Evolutionary conservation across 2,329 filamentous ascomycete genomes (phyloP).

Genomic region (Ceratocystis alfenasii): DNA sequence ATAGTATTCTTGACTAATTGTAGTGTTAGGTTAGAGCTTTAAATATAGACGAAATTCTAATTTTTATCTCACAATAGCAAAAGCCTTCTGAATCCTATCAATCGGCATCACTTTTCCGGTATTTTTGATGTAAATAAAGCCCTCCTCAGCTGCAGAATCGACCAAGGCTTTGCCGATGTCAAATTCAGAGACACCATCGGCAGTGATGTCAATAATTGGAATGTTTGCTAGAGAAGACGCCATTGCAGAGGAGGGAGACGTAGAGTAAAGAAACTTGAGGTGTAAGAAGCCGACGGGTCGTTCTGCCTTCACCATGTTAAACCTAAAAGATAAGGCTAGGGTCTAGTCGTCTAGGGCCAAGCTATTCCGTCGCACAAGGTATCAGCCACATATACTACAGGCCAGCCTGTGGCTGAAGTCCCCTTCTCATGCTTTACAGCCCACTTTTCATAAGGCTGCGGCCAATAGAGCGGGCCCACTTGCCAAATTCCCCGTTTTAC

Average conservation of each 20-base stretch:
- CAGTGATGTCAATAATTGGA: conserved; percentile 71
- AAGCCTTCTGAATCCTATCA: conserved; percentile 56
- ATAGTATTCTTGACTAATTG: conserved; percentile 32
- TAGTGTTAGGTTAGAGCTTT: too few relatives aligned
- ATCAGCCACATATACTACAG: background rate
- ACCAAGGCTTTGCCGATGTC: conserved; percentile 57
- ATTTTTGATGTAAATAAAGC: conserved; percentile 82
- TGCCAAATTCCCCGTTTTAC: background rate
- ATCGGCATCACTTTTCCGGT: conserved; percentile 55
- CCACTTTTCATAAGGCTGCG: background rate
- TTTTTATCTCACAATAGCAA: conserved; percentile 50
- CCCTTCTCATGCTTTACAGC: background rate
- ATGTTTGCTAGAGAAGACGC: conserved; percentile 38
- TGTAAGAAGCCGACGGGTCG: background rate
- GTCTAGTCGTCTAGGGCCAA: background rate
- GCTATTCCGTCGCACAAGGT: background rate
- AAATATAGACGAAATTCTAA: too few relatives aligned
- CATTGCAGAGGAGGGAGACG: conserved; percentile 10
- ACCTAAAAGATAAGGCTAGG: background rate
- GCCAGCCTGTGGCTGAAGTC: background rate
- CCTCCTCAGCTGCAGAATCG: conserved; percentile 66
- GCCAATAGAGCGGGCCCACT: background rate
- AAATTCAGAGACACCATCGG: conserved; percentile 40
- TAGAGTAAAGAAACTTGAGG: background rate
- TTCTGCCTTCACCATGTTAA: background rate